These are phyloP conservation scores for Claviceps capensis DNA, from an alignment of 2,329 filamentous ascomycete species.

Conservation along the genomic window DNA sequence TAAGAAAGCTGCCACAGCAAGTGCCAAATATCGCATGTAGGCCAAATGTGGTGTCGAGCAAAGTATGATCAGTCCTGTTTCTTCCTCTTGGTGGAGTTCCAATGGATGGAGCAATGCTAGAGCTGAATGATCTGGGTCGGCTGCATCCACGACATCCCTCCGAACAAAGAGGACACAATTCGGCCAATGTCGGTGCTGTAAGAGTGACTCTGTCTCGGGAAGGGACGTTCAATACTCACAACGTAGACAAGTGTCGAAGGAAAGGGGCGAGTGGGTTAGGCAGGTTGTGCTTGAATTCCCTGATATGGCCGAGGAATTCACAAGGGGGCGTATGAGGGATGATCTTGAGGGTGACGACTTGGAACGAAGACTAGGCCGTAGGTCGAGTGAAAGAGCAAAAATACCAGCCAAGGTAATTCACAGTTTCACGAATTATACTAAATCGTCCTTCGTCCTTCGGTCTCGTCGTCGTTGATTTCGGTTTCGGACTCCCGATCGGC, in stretches of 20 bases:
- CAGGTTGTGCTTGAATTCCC: conserved; percentile 25
- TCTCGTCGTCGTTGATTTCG: conserved; percentile 6
- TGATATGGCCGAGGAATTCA: conserved; percentile 30
- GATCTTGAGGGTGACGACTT: conserved; percentile 8
- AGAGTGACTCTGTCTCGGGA: conserved; percentile 18
- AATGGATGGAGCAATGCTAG: neutral
- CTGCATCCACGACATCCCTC: conserved; percentile 1
- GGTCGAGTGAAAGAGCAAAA: conserved; percentile 15
- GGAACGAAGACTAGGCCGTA: conserved; percentile 1
- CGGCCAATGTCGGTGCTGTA: conserved; percentile 7
- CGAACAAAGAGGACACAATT: conserved; percentile 4
- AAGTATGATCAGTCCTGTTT: neutral
- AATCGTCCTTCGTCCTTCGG: conserved; percentile 8
- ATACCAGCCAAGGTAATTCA: conserved; percentile 27
- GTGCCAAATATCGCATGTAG: neutral
- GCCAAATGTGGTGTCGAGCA: neutral
- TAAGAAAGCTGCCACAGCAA: neutral
- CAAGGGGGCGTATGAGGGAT: conserved; percentile 10
- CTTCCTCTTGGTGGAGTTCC: neutral
- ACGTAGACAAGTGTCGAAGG: conserved; percentile 11
- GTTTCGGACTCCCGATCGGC: conserved; percentile 7
- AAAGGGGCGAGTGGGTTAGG: conserved; percentile 17
- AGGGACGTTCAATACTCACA: conserved; percentile 16
- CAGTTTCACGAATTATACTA: conserved; percentile 9
- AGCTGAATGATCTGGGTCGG: conserved; percentile 10